A percentile compares a stretch with the other conserved stretches of the same genome.
Evolutionary conservation across 495 filamentous ascomycete genomes (phyloP).

Genomic region (Aspergillus bertholletiae): DNA sequence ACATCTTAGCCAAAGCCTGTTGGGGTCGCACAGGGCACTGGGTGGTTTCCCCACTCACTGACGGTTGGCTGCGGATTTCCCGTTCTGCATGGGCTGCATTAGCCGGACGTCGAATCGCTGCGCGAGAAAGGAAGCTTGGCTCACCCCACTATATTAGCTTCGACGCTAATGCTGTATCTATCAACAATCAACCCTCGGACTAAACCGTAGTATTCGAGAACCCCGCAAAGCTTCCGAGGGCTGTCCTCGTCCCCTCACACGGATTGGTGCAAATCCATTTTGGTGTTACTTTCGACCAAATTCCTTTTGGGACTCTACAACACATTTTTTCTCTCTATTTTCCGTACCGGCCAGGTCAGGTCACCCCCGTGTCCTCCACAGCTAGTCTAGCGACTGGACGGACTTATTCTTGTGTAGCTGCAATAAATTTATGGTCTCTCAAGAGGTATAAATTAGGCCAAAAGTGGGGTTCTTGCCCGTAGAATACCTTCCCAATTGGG

Average conservation of each 20-base stretch:
- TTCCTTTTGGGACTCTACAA: too few relatives aligned
- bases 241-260: not conserved
- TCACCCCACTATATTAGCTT: conserved; percentile 17
- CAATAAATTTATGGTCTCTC: too few relatives aligned
- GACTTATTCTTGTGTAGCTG: not conserved
- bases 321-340: too few relatives aligned
- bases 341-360: too few relatives aligned
- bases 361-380: not conserved
- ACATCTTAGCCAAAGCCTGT: conserved; percentile 11
- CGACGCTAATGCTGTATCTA: conserved; percentile 1
- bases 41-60: not conserved
- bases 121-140: conserved; percentile 22
- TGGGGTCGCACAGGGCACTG: conserved; percentile 4
- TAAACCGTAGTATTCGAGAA: not conserved
- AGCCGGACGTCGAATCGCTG: not conserved
- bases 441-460: not conserved
- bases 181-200: too few relatives aligned
- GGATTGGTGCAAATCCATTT: not conserved
- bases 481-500: not conserved
- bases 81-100: conserved; percentile 16
- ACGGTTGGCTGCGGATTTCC: conserved; percentile 20
- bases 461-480: not conserved
- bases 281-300: not conserved
- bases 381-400: not conserved
- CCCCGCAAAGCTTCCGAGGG: not conserved